Evolutionary conservation across 169 alveolate species (phyloP), one percentile per base, ranked within the genome.

Genomic region (Besnoitia besnoiti): DNA sequence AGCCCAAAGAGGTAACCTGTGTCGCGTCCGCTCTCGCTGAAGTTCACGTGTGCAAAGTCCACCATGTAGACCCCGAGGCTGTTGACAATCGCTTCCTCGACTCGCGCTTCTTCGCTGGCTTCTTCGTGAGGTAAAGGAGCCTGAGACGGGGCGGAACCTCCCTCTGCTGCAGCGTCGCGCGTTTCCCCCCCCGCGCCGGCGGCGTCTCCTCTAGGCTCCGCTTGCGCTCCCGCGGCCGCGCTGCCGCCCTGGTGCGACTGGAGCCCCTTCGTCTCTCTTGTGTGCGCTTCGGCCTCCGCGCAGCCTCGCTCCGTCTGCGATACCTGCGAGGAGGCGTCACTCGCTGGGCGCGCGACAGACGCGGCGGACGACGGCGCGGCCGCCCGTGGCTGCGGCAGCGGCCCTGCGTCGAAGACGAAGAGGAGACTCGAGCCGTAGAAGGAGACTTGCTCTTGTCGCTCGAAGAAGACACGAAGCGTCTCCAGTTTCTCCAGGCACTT

Each of bases 391-490:
- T 49, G 33, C 1, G 82, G 82, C 14, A n/a, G 27, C 4, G 90
- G 90, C 5, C 30, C 50, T 21, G 90, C 90, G 40, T 85, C 90
- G 40, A 46, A 85, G 42, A 85, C 90, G 39, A 85, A 50, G 55
- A 85, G 90, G 55, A 85, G 79, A 35, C 76, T 46, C 21, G 90
- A 85, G 8, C 90, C 90, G 55, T 85, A 50, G 90, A 85, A 85
- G 27, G 77, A 1, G 47, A 85, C 51, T 14, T 46, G 90, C 39
- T 4, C 7, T 51, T 85, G 90, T 2, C 16, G 50, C 40, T 50
- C 46, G 55, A 85, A 85, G 51, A 85, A 51, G 27, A 40, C 7
- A 4, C 4, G 47, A 7, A 85, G 51, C 46, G 82, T 33, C 51
- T 10, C 49, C 51, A 85, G 79, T 40, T 12, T 40, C 59, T 51